Conservation (phyloP, 805 yeast genomes). For the Metschnikowia anglica region DNA sequence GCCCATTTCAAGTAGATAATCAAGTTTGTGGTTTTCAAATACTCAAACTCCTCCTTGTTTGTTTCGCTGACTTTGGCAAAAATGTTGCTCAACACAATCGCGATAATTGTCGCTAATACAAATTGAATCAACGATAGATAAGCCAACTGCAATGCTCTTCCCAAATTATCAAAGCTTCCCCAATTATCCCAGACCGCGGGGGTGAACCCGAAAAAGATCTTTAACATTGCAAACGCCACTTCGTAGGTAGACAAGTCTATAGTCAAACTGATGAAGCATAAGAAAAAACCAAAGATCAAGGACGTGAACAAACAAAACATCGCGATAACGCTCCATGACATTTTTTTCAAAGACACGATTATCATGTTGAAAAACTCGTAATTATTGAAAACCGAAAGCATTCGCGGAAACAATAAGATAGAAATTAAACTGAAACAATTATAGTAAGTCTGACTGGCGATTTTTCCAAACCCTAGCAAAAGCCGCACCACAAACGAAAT, state of each 20-base stretch:
- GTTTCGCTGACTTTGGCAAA: constrained; percentile 34
- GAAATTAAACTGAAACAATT: constrained; percentile 44
- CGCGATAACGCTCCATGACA: constrained; percentile 51
- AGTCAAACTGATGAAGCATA: constrained; percentile 51
- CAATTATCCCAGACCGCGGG: constrained; percentile 61
- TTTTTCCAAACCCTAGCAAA: constrained; percentile 16
- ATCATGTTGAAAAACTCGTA: constrained; percentile 53
- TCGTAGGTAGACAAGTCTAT: constrained; percentile 39
- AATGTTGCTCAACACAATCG: constrained; percentile 50
- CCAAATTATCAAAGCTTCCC: constrained; percentile 47
- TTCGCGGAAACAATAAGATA: constrained; percentile 49
- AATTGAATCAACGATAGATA: constrained; percentile 55
- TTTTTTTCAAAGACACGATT: constrained; percentile 48
- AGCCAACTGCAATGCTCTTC: constrained; percentile 47
- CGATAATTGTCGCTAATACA: constrained; percentile 52
- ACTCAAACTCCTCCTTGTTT: constrained; percentile 41
- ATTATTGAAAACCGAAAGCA: constrained; percentile 50
- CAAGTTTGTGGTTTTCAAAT: constrained; percentile 39
- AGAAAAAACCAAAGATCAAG: constrained; percentile 54
- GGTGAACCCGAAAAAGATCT: constrained; percentile 56
- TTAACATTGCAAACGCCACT: constrained; percentile 51
- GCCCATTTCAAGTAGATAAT: constrained; percentile 38
- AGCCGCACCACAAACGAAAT: constrained; percentile 29
- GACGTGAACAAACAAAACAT: constrained; percentile 49
- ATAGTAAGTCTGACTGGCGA: constrained; percentile 21